Evolutionary conservation across 106 monocot genomes (phyloP), one percentile per base, ranked within the genome.

Genomic region (Dendrobium chrysotoxum): DNA sequence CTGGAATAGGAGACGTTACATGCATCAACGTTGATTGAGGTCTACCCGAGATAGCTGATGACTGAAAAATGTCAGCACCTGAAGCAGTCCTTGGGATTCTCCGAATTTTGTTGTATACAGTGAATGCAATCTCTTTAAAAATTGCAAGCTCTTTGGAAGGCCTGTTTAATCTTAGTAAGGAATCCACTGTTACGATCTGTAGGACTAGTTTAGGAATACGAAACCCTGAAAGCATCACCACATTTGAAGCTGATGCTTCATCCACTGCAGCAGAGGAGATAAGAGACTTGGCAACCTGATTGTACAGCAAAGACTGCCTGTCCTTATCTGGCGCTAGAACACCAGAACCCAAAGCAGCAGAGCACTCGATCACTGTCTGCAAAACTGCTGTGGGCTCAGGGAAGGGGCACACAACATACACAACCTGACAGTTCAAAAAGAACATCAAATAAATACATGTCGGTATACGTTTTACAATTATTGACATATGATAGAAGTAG

Each of bases 341-440:
- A 75, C 31, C 79, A 42, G 91, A 92, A 80, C 94, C 97, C 81
- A 98, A 80, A 71, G 88, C 86, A 80, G 86, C 81, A 80, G 89
- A 89, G 47, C 87, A 88, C 77, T 92, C 88, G 15, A 98, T 73
- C 47, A 98, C 44, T 40, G 94, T 95, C 79, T 92, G 84, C 40
- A 92, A 83, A 79, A 98, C 81, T 38, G 97, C 89, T 42, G 73
- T 80, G 73, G 91, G 89, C 39, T 95, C 97, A 44, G 91, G 92
- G 42, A 94, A 98, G 31, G 97, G 97, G 82, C 97, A 98, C 9
- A 98, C 84, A 73, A 95, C 94, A 83, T 95, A 98, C 2, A 98
- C 82, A 28, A 94, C 94, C 94, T 96, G 80, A 80, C 15, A 11
- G 46, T 78, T 47, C 2, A 83, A 70, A 35, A 35, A 70, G 35